Evolutionary conservation across 108 stramenopile species (phyloP), one percentile per base, ranked within the genome.

Genomic region (Nannochloropsis gaditana): DNA sequence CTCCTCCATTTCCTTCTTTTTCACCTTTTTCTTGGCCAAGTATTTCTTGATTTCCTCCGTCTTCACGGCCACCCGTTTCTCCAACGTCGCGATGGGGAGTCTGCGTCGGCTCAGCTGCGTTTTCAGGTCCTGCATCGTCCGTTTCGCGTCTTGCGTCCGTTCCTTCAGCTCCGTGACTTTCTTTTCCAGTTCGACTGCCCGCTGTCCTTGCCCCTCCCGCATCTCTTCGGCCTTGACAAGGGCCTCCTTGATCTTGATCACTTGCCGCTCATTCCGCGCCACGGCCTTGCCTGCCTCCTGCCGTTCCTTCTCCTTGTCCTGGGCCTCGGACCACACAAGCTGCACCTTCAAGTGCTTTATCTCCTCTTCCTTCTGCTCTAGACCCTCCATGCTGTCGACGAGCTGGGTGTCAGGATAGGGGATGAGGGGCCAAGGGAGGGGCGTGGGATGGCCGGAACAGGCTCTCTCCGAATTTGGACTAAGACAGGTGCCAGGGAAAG

Each of bases 21-120:
- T 87, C 86, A 81, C 81, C 85, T 86, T 44, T 6, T 79, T 44
- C 43, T 43, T 41, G 0, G 42, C 44, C 43, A 43, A 21, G 44
- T 79, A 83, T 80, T 41, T 43, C 86, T 83, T 86, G 45, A 86
- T 83, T 43, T 87, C 85, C 21, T 87, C 85, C 84, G 79, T 80
- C 5, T 43, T 44, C 2, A 44, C 84, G 3, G 21, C 10, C 43
- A 80, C 31, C 45, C 1, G n/a, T 5, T 44, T 41, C 9, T 45
- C 17, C 41, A 44, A 19, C 47, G 10, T 50, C 11, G 47, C 15
- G 1, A 50, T 50, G 11, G 47, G 47, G 11, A 50, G 47, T 21
- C 41, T 41, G 19, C 44, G 41, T 31, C 19, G 86, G 83, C 82
- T 81, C 85, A 86, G 41, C 11, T 79, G 43, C 43, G 10, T 21